Base-by-base conservation (phyloP, 345 rosid genomes). In the Gynandropsis gynandra region DNA sequence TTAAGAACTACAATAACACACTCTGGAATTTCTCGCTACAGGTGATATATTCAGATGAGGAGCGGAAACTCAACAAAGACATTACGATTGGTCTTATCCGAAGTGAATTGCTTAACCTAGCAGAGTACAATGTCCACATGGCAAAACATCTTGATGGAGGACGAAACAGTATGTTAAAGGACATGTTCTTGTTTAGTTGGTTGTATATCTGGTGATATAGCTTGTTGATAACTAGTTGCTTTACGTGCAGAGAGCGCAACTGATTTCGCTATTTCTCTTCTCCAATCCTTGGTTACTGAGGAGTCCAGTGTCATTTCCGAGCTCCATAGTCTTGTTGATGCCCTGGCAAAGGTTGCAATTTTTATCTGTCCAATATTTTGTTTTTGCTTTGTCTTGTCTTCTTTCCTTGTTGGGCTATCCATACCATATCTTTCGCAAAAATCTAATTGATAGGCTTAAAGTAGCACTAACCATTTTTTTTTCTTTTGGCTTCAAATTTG, bases 41-140 rank as follows among this genome's bases (percentile, higher is more conserved):
- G 98, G 95, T 92, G 43, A 82, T 85, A 56, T 92, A 92, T 68
- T 92, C 93, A 4, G 94, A 80, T 31, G 98, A 92, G 76, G 98
- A 85, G 50, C 83, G 97, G 29, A 92, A 83, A 77, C 76, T 87
- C 67, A 92, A 85, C 70, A 92, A 79, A 66, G 97, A 85, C 65
- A 81, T 87, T 54, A 83, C 92, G 12, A 50, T 92, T 15, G 95
- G 86, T 56, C 97, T 92, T 43, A 82, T 92, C 46, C 81, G 65
- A 52, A 74, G 80, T 62, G 97, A 81, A 78, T 71, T 92, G 59
- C 82, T 92, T 51, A 87, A 83, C 69, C 86, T 92, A 52, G 95
- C 98, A 0, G 97, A 92, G 69, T 92, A 87, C 76, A 87, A 87
- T 58, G 80, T 81, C 51, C 94, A 82, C 61, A 85, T 92, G 83